Evolutionary conservation across 2,329 filamentous ascomycete species (phyloP).

Genomic region (Paracorniculantispora psalliotae): DNA sequence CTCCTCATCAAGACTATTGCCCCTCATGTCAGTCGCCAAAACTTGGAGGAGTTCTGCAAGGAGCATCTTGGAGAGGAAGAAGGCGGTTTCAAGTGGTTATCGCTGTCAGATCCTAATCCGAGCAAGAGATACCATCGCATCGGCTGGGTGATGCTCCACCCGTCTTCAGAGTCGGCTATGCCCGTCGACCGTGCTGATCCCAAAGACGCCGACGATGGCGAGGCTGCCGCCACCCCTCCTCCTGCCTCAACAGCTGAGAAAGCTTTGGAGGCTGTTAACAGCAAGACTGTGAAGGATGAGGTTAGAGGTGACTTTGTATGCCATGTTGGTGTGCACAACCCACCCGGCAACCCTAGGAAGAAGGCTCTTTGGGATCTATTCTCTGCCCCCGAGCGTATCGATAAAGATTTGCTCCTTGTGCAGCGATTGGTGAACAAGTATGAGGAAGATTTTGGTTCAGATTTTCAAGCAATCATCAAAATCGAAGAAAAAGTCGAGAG

Average conservation of each 20-base stretch:
- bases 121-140: slow-evolving; percentile 96
- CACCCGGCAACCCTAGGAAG: slow-evolving; percentile 78
- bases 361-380: slow-evolving; percentile 97
- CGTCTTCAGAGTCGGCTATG: slow-evolving; percentile 61
- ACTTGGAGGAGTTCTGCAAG: slow-evolving; percentile 90
- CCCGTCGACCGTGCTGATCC: slow-evolving; percentile 68
- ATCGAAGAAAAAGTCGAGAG: slow-evolving; percentile 86
- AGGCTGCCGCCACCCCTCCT: slow-evolving; percentile 49
- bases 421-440: slow-evolving; percentile 78
- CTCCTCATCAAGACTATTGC: slow-evolving; percentile 97
- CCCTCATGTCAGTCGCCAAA: slow-evolving; percentile 88
- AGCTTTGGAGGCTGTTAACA: slow-evolving; percentile 89
- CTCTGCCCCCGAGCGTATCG: slow-evolving; percentile 86
- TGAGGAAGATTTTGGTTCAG: slow-evolving; percentile 74
- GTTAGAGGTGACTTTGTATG: slow-evolving; percentile 93
- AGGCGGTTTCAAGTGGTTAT: slow-evolving; percentile 92
- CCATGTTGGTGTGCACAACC: slow-evolving; percentile 93
- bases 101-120: slow-evolving; percentile 92
- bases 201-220: slow-evolving; percentile 62
- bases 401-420: slow-evolving; percentile 81
- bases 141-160: slow-evolving; percentile 95
- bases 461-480: slow-evolving; percentile 70
- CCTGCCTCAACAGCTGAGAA: slow-evolving; percentile 67
- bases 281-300: slow-evolving; percentile 94
- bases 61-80: slow-evolving; percentile 88